Percentiles rank a stretch among this genome's conserved stretches.
These are phyloP conservation scores for Amanita pallidorosea DNA, from an alignment of 768 basidiomycete genomes.

Conservation along the genomic window DNA sequence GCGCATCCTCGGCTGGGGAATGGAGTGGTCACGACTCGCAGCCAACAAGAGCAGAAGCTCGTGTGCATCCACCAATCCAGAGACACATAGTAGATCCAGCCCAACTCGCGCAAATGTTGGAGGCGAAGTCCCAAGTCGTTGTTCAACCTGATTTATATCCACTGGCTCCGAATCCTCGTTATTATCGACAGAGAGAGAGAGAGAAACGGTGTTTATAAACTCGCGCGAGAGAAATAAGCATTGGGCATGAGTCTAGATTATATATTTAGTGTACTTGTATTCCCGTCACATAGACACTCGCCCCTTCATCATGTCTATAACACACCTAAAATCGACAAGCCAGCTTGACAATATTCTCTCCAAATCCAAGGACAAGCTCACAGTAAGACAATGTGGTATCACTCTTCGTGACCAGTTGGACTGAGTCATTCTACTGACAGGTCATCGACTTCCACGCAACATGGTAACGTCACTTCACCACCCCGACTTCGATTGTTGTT, in stretches of 20 bases:
- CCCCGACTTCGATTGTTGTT: background rate
- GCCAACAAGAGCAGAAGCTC: background rate
- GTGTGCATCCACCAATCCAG: background rate
- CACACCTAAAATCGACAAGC: constrained; percentile 49
- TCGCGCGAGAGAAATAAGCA: background rate
- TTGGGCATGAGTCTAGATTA: background rate
- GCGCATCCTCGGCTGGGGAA: constrained; percentile 40
- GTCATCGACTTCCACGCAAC: constrained; percentile 84
- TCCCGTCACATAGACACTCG: background rate
- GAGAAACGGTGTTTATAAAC: background rate
- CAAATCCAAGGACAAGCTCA: constrained; percentile 50
- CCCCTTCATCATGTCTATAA: constrained; percentile 32
- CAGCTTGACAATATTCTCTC: constrained; percentile 52
- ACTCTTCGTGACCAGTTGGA: background rate
- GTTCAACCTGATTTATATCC: background rate
- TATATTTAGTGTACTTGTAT: background rate
- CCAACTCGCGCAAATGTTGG: constrained; percentile 1
- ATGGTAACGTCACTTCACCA: constrained; percentile 37
- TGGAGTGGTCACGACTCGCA: constrained; percentile 9
- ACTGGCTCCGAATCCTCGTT: constrained; percentile 1
- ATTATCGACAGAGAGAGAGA: background rate
- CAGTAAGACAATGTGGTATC: constrained; percentile 27
- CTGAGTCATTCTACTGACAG: constrained; percentile 23
- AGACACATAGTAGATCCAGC: constrained; percentile 4
- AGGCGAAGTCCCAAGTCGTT: background rate